phyloP scores from a whole-genome alignment of 768 basidiomycete genomes.

The Serendipita vermifera region DNA sequence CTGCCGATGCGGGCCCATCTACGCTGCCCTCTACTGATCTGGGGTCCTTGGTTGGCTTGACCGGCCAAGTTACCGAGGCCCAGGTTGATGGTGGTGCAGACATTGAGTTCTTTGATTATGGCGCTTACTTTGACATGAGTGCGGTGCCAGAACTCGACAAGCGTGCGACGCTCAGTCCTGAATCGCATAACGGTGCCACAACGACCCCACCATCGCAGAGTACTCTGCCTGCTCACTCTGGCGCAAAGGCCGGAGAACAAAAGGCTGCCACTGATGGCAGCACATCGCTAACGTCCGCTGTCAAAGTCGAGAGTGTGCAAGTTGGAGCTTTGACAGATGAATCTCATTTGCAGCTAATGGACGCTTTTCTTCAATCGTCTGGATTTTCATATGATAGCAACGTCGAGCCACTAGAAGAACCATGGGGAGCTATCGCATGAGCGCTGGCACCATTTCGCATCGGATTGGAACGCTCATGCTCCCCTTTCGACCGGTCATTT shows the following conservation, averaged over 20 bases:
- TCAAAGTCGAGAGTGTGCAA: too few relatives aligned
- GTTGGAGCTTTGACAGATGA: neutral
- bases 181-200: neutral
- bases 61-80: neutral
- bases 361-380: neutral
- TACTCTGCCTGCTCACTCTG: neutral
- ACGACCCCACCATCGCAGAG: neutral
- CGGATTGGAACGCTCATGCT: too few relatives aligned
- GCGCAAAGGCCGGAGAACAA: neutral
- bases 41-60: too few relatives aligned
- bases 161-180: neutral
- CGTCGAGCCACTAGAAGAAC: neutral
- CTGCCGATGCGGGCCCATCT: neutral
- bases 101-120: neutral
- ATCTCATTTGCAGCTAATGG: neutral
- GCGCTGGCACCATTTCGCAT: too few relatives aligned
- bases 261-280: too few relatives aligned
- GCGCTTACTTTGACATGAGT: neutral
- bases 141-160: constrained; percentile 4
- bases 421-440: constrained; percentile 7
- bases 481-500: too few relatives aligned
- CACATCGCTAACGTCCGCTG: too few relatives aligned
- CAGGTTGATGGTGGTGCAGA: neutral
- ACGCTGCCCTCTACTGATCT: neutral
- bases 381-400: neutral